Conservation (phyloP, 352 stramenopile species). For the Phytophthora ramorum region DNA sequence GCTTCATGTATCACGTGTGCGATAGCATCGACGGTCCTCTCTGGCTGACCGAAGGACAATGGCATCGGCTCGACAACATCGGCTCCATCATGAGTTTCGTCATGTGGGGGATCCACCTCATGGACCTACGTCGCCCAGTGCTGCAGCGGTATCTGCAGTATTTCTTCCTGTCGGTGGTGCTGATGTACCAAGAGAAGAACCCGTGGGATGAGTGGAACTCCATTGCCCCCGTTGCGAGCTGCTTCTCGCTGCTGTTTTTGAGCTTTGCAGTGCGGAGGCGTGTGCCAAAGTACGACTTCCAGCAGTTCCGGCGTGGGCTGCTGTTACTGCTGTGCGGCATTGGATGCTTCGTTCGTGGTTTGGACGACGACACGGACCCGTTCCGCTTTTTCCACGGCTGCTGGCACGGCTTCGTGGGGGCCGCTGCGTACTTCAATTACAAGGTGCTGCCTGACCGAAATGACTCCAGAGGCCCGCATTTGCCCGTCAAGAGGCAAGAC, state of each 20-base stretch:
- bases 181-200: constrained; percentile 81
- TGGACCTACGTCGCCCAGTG: constrained; percentile 57
- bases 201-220: constrained; percentile 77
- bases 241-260: constrained; percentile 50
- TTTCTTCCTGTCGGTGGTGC: constrained; percentile 63
- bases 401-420: constrained; percentile 80
- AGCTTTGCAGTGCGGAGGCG: constrained; percentile 49
- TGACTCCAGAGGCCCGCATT: constrained; percentile 21
- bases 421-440: constrained; percentile 79
- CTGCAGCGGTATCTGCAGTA: constrained; percentile 73
- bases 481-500: constrained; percentile 52
- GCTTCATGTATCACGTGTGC: constrained; percentile 82
- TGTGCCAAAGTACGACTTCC: constrained; percentile 63
- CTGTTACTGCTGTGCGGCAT: constrained; percentile 57
- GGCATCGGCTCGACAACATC: constrained; percentile 85
- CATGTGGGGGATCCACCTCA: constrained; percentile 78
- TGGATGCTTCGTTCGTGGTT: constrained; percentile 63
- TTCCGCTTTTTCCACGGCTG: constrained; percentile 87
- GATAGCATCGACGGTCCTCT: constrained; percentile 79
- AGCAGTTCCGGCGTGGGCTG: constrained; percentile 54
- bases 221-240: constrained; percentile 49
- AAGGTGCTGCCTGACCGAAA: constrained; percentile 53
- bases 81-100: constrained; percentile 87
- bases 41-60: constrained; percentile 83
- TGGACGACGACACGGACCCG: constrained; percentile 79